Conservation (phyloP, 495 filamentous ascomycete species). For the Aspergillus egyptiacus region DNA sequence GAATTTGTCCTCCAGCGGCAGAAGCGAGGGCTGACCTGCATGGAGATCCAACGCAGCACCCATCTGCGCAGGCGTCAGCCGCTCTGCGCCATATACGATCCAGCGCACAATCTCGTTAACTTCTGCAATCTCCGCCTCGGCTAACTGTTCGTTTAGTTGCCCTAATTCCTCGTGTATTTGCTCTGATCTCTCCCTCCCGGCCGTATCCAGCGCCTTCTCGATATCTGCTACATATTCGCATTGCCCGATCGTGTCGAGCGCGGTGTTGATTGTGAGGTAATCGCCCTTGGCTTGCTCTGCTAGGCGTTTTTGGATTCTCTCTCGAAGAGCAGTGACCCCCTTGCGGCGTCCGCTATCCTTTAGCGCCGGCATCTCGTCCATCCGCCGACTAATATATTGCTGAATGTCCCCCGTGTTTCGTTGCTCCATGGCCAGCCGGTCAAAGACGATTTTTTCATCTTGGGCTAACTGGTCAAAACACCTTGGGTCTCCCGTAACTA, state of each 20-base stretch:
- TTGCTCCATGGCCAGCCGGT: background rate
- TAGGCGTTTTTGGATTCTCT: background rate
- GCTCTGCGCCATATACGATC: background rate
- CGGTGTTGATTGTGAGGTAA: background rate
- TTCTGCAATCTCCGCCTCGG: background rate
- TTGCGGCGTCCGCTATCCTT: background rate
- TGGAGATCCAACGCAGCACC: background rate
- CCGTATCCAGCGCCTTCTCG: background rate
- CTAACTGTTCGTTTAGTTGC: background rate
- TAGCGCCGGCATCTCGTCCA: background rate
- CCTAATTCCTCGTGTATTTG: background rate
- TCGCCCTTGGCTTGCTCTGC: background rate
- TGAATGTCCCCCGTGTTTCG: background rate
- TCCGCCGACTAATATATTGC: background rate
- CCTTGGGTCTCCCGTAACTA: background rate
- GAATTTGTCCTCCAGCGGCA: background rate
- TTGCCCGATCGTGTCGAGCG: background rate
- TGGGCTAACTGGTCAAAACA: background rate
- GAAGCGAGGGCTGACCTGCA: background rate
- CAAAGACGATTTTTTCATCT: background rate
- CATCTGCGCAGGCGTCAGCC: background rate
- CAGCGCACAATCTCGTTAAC: conserved; percentile 1
- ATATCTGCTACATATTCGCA: background rate
- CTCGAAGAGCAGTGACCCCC: background rate
- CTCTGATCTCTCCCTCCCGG: background rate